Conservation (phyloP, 768 basidiomycete species). For the Tulasnella sp. region DNA sequence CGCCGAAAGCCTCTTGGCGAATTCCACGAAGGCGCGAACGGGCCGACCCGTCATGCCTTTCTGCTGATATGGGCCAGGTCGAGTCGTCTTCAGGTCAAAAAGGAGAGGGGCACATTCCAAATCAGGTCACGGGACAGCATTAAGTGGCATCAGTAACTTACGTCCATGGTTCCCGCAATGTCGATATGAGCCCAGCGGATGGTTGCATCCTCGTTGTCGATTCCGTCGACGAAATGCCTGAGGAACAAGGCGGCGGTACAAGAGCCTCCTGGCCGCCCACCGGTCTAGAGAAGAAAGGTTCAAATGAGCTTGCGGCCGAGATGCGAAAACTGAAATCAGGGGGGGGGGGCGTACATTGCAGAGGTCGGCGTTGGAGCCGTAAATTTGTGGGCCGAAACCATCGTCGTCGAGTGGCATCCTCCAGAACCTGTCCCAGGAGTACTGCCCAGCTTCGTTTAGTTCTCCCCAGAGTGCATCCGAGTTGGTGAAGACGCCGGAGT, state of each 20-base stretch:
- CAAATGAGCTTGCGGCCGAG: background rate
- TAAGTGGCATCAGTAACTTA: slow-evolving; percentile 40
- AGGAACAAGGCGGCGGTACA: slow-evolving; percentile 88
- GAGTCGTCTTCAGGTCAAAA: slow-evolving; percentile 49
- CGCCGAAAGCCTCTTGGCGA: slow-evolving; percentile 37
- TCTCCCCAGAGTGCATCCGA: slow-evolving; percentile 75
- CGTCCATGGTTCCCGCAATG: slow-evolving; percentile 73
- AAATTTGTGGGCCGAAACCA: slow-evolving; percentile 75
- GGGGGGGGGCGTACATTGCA: slow-evolving; percentile 59
- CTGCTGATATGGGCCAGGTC: slow-evolving; percentile 64
- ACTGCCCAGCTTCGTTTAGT: slow-evolving; percentile 68
- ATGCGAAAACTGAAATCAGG: background rate
- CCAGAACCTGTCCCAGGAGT: slow-evolving; percentile 85
- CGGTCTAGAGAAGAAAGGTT: slow-evolving; percentile 51
- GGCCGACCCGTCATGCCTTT: slow-evolving; percentile 81
- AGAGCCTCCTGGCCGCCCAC: slow-evolving; percentile 71
- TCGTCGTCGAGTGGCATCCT: slow-evolving; percentile 87
- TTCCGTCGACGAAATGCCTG: slow-evolving; percentile 77
- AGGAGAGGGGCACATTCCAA: background rate
- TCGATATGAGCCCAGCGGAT: slow-evolving; percentile 89
- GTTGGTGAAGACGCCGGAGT: slow-evolving; percentile 67
- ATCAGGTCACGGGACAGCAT: slow-evolving; percentile 4
- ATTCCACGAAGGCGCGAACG: slow-evolving; percentile 52
- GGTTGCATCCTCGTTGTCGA: slow-evolving; percentile 62
- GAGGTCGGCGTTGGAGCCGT: slow-evolving; percentile 77